Evolutionary conservation across 345 rosid species (phyloP).

Genomic region (Citrus australasica): DNA sequence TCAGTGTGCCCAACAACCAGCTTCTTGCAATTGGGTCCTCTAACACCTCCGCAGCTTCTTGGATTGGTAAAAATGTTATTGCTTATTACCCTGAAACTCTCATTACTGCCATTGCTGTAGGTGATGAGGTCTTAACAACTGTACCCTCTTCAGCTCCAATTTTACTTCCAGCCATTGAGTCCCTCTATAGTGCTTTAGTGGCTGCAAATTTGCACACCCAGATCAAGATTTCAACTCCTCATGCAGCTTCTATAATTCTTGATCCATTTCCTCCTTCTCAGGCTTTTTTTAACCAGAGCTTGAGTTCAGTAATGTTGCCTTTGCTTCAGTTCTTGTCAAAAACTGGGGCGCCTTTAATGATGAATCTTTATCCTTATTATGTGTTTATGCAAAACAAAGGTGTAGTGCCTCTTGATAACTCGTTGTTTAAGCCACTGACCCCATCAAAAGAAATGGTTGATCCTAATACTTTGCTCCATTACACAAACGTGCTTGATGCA

Average conservation of each 20-base stretch:
- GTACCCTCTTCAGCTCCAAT: conserved; percentile 84
- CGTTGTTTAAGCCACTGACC: conserved; percentile 84
- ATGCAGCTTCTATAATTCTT: conserved; percentile 72
- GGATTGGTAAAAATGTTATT: conserved; percentile 78
- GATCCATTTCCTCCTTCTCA: conserved; percentile 95
- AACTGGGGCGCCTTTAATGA: conserved; percentile 86
- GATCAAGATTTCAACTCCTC: conserved; percentile 93
- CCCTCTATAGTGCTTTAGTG: conserved; percentile 80
- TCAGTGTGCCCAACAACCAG: conserved; percentile 93
- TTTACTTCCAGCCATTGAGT: conserved; percentile 78
- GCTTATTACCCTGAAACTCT: conserved; percentile 78
- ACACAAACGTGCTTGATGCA: conserved; percentile 92
- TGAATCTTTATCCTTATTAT: conserved; percentile 96
- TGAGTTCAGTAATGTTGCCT: conserved; percentile 61
- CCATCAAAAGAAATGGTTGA: conserved; percentile 97
- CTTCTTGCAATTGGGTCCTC: conserved; percentile 92
- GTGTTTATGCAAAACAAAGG: conserved; percentile 96
- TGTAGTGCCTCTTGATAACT: conserved; percentile 85
- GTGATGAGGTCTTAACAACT: conserved; percentile 90
- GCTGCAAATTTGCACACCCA: conserved; percentile 84
- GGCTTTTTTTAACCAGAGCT: conserved; percentile 87
- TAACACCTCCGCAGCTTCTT: conserved; percentile 79
- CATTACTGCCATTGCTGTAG: conserved; percentile 74
- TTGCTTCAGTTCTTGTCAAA: conserved; percentile 77
- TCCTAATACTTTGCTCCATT: conserved; percentile 90